Percentiles rank a stretch among this genome's conserved stretches.
phyloP scores from a whole-genome alignment of 495 filamentous ascomycete species.

The Neurospora hispaniola region DNA sequence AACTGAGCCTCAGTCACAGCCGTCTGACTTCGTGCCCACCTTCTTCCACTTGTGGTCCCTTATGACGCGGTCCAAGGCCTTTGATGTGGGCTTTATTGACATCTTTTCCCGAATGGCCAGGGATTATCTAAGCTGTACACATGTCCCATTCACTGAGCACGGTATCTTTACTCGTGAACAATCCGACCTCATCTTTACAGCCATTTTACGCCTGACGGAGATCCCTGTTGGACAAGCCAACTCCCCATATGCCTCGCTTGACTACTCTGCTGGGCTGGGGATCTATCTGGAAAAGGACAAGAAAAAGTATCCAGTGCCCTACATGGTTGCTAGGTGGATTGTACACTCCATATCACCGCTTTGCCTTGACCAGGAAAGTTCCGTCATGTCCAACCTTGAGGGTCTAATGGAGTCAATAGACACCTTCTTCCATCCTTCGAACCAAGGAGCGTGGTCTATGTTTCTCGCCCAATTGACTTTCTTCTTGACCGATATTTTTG shows the following conservation, averaged over 20 bases:
- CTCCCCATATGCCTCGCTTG: conserved; percentile 82
- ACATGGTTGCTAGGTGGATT: conserved; percentile 92
- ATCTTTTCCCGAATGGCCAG: conserved; percentile 76
- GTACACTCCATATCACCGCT: conserved; percentile 85
- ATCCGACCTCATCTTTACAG: conserved; percentile 84
- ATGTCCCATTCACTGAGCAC: conserved; percentile 75
- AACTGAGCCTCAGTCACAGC: conserved; percentile 58
- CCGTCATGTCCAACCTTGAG: conserved; percentile 76
- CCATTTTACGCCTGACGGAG: conserved; percentile 78
- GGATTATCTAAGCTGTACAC: conserved; percentile 61
- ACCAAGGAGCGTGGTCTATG: conserved; percentile 86
- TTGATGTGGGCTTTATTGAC: conserved; percentile 82
- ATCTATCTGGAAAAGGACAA: conserved; percentile 82
- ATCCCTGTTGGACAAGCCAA: conserved; percentile 95
- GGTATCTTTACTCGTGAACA: conserved; percentile 91
- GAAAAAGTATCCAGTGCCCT: conserved; percentile 81
- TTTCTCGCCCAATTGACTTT: conserved; percentile 83
- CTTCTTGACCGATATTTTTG: conserved; percentile 91
- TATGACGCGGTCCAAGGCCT: conserved; percentile 76
- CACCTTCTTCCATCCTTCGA: conserved; percentile 98
- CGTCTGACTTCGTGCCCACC: conserved; percentile 75
- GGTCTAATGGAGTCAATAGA: conserved; percentile 92
- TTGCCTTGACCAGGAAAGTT: conserved; percentile 67
- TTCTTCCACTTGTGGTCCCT: conserved; percentile 96
- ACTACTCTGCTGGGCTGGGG: conserved; percentile 71